Percentiles rank a stretch among this genome's conserved stretches.
Evolutionary conservation across 305 asterid species (phyloP).

Genomic region (Ilex paraguariensis): DNA sequence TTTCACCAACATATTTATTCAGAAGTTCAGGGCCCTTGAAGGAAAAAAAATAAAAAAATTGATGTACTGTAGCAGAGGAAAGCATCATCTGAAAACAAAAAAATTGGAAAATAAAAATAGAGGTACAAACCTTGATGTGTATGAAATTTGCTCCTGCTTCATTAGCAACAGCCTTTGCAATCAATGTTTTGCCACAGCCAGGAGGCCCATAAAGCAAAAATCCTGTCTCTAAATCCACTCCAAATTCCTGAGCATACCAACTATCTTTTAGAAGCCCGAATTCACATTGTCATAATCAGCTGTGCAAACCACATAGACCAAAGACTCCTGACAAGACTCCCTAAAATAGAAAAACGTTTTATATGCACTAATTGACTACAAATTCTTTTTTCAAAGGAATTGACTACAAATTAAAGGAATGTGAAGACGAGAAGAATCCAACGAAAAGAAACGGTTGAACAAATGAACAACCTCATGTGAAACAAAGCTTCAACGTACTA

Average conservation of each 20-base stretch:
- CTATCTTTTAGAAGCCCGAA: slow-evolving; percentile 5
- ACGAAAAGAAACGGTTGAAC: neutral
- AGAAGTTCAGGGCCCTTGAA: slow-evolving; percentile 85
- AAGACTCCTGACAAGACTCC: neutral
- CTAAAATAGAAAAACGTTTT: too few relatives aligned
- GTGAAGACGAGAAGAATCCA: too few relatives aligned
- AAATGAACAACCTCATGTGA: neutral
- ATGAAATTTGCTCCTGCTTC: slow-evolving; percentile 94
- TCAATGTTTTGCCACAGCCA: slow-evolving; percentile 94
- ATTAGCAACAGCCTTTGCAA: slow-evolving; percentile 94
- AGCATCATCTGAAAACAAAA: neutral
- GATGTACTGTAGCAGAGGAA: slow-evolving; percentile 2
- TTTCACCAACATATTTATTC: slow-evolving; percentile 90
- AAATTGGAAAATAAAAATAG: slow-evolving; percentile 6
- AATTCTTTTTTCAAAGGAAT: too few relatives aligned
- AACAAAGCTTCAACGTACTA: too few relatives aligned
- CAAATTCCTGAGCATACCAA: slow-evolving; percentile 46
- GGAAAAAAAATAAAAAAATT: slow-evolving; percentile 15
- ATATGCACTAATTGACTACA: too few relatives aligned
- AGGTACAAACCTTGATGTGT: slow-evolving; percentile 61
- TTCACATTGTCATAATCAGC: neutral
- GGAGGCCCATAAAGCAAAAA: slow-evolving; percentile 97
- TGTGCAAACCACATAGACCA: neutral
- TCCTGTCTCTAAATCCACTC: slow-evolving; percentile 61
- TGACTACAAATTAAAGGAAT: too few relatives aligned